A percentile compares a stretch with the other conserved stretches of the same genome.
phyloP scores from a whole-genome alignment of 2,329 filamentous ascomycete genomes.

The Cercospora nicotianae region DNA sequence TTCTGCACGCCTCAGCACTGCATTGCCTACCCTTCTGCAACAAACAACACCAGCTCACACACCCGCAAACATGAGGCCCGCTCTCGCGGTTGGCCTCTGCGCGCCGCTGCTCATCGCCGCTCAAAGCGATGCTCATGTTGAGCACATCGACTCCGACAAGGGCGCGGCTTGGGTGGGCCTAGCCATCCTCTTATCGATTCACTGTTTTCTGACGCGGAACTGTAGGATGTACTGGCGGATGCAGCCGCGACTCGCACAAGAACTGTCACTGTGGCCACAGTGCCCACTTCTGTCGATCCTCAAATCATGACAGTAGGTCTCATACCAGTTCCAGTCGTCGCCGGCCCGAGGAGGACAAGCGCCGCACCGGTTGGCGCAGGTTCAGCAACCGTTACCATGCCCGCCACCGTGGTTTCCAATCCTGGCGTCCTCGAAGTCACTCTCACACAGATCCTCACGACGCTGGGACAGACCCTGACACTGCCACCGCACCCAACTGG shows the following conservation, averaged over 20 bases:
- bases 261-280: neutral
- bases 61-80: neutral
- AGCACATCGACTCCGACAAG: neutral
- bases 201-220: neutral
- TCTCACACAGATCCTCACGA: neutral
- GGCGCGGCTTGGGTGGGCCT: neutral
- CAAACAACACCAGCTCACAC: neutral
- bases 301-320: neutral
- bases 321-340: constrained; percentile 4
- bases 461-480: neutral
- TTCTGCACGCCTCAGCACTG: neutral
- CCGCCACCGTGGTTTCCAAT: neutral
- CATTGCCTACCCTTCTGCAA: neutral
- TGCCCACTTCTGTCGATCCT: neutral
- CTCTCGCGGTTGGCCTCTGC: neutral
- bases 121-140: neutral
- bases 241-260: neutral
- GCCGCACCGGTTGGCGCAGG: neutral
- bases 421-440: neutral
- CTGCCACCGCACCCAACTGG: neutral
- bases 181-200: neutral
- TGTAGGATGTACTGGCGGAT: neutral
- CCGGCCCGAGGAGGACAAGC: neutral
- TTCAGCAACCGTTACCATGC: neutral
- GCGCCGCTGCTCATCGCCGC: neutral